Percentiles rank a stretch among this genome's conserved stretches.
Evolutionary conservation across 768 basidiomycete species (phyloP).

Genomic region (Collybia sp.): DNA sequence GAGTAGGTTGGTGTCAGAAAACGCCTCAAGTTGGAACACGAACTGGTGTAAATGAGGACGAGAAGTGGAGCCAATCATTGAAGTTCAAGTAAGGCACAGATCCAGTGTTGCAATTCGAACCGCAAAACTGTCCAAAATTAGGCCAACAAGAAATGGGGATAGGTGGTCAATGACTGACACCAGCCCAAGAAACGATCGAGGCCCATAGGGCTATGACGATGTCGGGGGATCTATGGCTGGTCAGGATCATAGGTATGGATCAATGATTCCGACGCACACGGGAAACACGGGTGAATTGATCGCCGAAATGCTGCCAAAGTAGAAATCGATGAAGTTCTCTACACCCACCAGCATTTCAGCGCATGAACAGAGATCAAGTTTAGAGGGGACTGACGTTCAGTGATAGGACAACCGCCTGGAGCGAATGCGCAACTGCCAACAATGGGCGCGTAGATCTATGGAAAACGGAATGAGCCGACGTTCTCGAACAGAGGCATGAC

Average conservation of each 20-base stretch:
- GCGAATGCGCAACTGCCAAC: conserved; percentile 14
- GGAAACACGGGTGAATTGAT: conserved; percentile 2
- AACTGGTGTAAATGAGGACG: neutral
- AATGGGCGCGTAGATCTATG: conserved; percentile 12
- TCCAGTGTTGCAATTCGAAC: too few relatives aligned
- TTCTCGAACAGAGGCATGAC: neutral
- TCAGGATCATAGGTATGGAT: too few relatives aligned
- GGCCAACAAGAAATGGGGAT: neutral
- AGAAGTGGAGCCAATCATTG: conserved; percentile 3
- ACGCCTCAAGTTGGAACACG: too few relatives aligned
- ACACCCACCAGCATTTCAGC: too few relatives aligned
- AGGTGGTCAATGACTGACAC: neutral
- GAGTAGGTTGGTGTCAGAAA: too few relatives aligned
- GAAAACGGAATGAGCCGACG: neutral
- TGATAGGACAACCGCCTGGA: conserved; percentile 11
- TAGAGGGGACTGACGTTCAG: conserved; percentile 9
- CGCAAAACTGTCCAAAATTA: too few relatives aligned
- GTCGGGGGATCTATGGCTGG: neutral
- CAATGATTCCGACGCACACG: neutral
- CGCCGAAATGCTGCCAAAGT: conserved; percentile 8
- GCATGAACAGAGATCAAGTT: too few relatives aligned
- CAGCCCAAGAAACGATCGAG: neutral
- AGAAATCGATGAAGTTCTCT: conserved; percentile 7
- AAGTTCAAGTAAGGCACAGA: neutral
- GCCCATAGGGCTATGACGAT: neutral